Percentiles rank a stretch among this genome's conserved stretches.
These are phyloP conservation scores for Didymella keratinophila DNA, from an alignment of 2,329 filamentous ascomycete genomes.

Conservation along the genomic window DNA sequence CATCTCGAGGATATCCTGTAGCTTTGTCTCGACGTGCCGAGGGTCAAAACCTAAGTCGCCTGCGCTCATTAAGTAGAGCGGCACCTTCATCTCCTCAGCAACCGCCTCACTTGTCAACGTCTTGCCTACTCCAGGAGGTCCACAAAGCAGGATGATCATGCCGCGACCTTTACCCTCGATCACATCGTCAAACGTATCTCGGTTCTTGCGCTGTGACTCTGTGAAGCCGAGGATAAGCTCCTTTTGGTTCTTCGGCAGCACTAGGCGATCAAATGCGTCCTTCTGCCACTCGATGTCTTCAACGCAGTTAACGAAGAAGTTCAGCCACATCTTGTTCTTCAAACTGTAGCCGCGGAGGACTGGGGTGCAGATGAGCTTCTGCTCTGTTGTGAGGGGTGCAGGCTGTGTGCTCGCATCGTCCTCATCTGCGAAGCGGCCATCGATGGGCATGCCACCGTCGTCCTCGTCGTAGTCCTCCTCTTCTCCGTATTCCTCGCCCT, in stretches of 20 bases:
- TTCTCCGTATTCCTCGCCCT: slow-evolving; percentile 28
- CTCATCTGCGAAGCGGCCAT: slow-evolving; percentile 23
- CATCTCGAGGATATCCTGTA: slow-evolving; percentile 59
- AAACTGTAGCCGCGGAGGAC: slow-evolving; percentile 87
- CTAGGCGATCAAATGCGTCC: slow-evolving; percentile 79
- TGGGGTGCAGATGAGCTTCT: slow-evolving; percentile 80
- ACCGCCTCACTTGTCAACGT: slow-evolving; percentile 87
- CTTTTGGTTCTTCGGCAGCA: slow-evolving; percentile 71
- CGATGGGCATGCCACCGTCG: slow-evolving; percentile 23
- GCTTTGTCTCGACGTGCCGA: slow-evolving; percentile 53
- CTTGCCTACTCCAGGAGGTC: slow-evolving; percentile 86
- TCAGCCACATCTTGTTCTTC: slow-evolving; percentile 86
- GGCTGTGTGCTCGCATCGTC: slow-evolving; percentile 27
- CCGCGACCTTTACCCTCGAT: slow-evolving; percentile 80
- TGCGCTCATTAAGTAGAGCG: slow-evolving; percentile 81
- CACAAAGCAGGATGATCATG: slow-evolving; percentile 80
- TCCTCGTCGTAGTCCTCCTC: slow-evolving; percentile 17
- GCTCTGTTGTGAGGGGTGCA: slow-evolving; percentile 75
- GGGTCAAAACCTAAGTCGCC: slow-evolving; percentile 64
- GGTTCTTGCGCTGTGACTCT: slow-evolving; percentile 78
- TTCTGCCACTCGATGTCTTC: slow-evolving; percentile 84
- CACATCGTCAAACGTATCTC: slow-evolving; percentile 76
- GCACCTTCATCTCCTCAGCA: slow-evolving; percentile 81
- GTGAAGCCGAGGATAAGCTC: slow-evolving; percentile 79
- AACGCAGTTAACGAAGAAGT: slow-evolving; percentile 80